Base-by-base conservation (phyloP, 2,329 filamentous ascomycete species). In the Phyllosticta capitalensis region DNA sequence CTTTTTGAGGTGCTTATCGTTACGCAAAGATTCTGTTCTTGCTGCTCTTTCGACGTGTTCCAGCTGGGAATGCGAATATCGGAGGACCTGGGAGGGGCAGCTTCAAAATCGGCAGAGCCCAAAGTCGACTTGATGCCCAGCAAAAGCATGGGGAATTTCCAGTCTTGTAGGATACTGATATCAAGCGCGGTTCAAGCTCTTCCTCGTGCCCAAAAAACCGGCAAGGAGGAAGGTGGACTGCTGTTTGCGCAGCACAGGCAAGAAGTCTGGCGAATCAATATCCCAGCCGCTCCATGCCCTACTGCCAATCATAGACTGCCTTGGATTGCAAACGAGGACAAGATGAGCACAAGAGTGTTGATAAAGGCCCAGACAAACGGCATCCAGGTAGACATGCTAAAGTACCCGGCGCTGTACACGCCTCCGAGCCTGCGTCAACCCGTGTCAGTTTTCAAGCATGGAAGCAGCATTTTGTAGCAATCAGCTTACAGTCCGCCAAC, bases 331-430 rank as follows among this genome's bases (percentile, higher is more conserved):
- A 96, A 96, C 3, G 90, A 94, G 5, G 90, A 94, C 63, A 95
- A 78, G 55, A 96, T 84, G 52, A 96, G 77, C 28, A 95, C 81
- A 53, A 96, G 72, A 9, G 92, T 85, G 71, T 90, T 95, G 71
- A 92, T 87, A 68, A 89, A 81, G 0, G 85, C 89, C 92, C 92
- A 96, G 21, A 92, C 82, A 68, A 94, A 88, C 0, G 92, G 92
- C 56, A 95, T 89, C 91, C 91, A 96, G 0, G 92, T 96, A 52
- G 90, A 92, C 90, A 96, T 94, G 67, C 85, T 81, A 70, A 92
- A 95, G 73, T 87, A 90, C 51, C 90, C 92, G 2, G 87, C 83
- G 65, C 85, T 83, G 69, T 95, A 96, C 38, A 92, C 83, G 9
- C 87, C 89, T 12, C 89, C 90, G 20, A 95, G 76, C 54, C 89